These are phyloP conservation scores for Cladosporium sp. DNA, from an alignment of 2,329 filamentous ascomycete species.

Conservation along the genomic window DNA sequence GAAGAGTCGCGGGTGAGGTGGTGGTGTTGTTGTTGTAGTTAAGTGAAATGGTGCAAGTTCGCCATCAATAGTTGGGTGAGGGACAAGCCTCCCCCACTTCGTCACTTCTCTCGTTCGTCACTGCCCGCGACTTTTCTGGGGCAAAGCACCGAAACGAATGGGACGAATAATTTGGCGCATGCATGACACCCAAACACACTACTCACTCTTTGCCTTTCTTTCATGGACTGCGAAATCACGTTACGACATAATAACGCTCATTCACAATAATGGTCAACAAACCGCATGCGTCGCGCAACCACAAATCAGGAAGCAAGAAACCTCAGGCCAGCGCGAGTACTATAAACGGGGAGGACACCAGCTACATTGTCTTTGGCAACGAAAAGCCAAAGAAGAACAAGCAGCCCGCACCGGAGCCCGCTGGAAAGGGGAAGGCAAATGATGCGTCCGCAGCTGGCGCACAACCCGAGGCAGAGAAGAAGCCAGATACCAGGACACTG, in stretches of 20 bases:
- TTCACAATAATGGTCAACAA: conserved; percentile 50
- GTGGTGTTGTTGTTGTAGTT: background rate
- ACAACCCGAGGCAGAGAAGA: conserved; percentile 51
- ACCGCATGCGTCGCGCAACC: conserved; percentile 50
- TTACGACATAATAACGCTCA: background rate
- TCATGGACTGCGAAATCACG: background rate
- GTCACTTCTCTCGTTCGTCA: conserved; percentile 4
- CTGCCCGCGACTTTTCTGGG: conserved; percentile 7
- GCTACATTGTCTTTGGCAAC: conserved; percentile 53
- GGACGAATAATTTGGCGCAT: background rate
- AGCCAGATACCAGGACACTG: conserved; percentile 68
- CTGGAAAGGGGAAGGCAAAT: conserved; percentile 35
- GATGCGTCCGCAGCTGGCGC: conserved; percentile 26
- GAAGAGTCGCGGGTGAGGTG: background rate
- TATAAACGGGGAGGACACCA: conserved; percentile 50
- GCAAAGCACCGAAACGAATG: background rate
- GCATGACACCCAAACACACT: background rate
- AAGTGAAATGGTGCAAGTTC: conserved; percentile 7
- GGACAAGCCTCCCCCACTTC: conserved; percentile 2
- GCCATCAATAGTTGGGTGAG: conserved; percentile 4
- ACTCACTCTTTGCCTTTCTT: background rate
- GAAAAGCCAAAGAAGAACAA: conserved; percentile 47
- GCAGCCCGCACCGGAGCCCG: conserved; percentile 30
- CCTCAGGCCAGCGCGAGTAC: conserved; percentile 35
- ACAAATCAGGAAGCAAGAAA: conserved; percentile 41